Conservation (phyloP, 441 rosid genomes). For the Adansonia grandidieri region DNA sequence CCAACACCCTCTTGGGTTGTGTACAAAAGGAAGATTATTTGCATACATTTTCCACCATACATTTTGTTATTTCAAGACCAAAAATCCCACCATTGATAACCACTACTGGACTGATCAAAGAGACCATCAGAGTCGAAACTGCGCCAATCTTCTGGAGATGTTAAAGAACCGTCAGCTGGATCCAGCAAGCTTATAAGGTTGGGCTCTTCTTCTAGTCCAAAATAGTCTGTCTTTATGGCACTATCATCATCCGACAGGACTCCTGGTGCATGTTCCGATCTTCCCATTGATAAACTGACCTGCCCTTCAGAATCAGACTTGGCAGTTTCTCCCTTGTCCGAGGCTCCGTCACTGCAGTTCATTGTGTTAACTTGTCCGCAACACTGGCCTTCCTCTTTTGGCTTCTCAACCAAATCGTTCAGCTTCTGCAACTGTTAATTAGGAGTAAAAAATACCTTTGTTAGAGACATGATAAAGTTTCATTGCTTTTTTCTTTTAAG, state of each 20-base stretch:
- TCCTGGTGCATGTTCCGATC: constrained; percentile 38
- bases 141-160: constrained; percentile 79
- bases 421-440: constrained; percentile 63
- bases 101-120: constrained; percentile 54
- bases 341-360: constrained; percentile 51
- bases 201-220: constrained; percentile 62
- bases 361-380: constrained; percentile 33
- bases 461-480: not conserved
- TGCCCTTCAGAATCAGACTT: constrained; percentile 43
- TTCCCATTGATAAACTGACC: constrained; percentile 35
- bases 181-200: constrained; percentile 59
- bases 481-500: not conserved
- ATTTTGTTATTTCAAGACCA: constrained; percentile 51
- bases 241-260: constrained; percentile 51
- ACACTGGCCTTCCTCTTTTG: constrained; percentile 42
- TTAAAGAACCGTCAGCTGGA: constrained; percentile 64
- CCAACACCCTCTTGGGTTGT: not conserved
- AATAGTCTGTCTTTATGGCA: constrained; percentile 56
- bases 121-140: constrained; percentile 57
- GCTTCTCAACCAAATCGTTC: constrained; percentile 41
- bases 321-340: constrained; percentile 42
- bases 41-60: constrained; percentile 1
- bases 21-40: constrained; percentile 22
- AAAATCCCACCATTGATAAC: constrained; percentile 40
- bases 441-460: not conserved